These are phyloP conservation scores for Citrus hindsii DNA, from an alignment of 345 rosid genomes.

Conservation along the genomic window DNA sequence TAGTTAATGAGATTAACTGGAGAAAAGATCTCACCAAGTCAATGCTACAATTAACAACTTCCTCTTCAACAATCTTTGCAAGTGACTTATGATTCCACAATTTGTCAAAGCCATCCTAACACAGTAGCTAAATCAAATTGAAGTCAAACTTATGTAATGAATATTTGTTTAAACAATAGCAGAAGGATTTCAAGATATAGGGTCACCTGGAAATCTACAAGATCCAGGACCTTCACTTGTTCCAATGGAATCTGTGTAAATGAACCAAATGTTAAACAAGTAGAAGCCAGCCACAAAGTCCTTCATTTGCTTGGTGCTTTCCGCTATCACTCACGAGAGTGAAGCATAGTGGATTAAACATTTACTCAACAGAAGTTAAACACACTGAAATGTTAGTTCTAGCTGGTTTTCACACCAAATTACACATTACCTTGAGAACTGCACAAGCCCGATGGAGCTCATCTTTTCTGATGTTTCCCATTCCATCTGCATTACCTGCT, in stretches of 20 bases:
- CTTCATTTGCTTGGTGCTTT: not conserved
- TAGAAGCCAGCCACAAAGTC: not conserved
- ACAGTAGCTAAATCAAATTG: conserved; percentile 10
- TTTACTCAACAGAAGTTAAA: not conserved
- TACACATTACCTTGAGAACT: conserved; percentile 50
- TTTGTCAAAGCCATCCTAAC: conserved; percentile 85
- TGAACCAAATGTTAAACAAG: not conserved
- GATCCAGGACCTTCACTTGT: conserved; percentile 65
- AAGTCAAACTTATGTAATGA: conserved; percentile 2
- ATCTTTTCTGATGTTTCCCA: conserved; percentile 59
- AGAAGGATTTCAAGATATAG: not conserved
- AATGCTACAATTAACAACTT: conserved; percentile 44
- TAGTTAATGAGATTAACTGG: not conserved
- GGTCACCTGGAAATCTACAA: conserved; percentile 64
- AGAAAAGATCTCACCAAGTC: conserved; percentile 44
- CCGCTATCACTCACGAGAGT: not conserved
- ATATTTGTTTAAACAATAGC: not conserved
- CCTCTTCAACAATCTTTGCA: conserved; percentile 53
- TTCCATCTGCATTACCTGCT: conserved; percentile 77
- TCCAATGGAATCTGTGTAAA: conserved; percentile 48
- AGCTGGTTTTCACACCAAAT: not conserved
- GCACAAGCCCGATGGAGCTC: conserved; percentile 74
- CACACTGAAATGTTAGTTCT: too few species aligned
- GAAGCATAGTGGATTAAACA: not conserved
- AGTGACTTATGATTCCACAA: conserved; percentile 63